Conservation (phyloP, 1,284 basidiomycete species). For the Leccinum angustisporum region DNA sequence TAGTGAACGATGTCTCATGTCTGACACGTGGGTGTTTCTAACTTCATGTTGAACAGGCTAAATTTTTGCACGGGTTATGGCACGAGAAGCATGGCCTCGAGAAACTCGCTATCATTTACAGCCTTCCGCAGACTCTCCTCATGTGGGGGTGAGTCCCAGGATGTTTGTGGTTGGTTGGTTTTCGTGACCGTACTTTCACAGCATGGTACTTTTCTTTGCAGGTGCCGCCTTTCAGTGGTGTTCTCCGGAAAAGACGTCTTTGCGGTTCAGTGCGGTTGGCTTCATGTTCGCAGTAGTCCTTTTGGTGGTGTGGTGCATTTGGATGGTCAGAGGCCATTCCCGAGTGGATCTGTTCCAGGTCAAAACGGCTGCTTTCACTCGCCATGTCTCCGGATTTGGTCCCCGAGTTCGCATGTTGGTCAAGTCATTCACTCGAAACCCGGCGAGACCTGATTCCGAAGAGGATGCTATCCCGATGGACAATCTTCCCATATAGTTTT, state of each 20-base stretch:
- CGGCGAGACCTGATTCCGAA: background rate
- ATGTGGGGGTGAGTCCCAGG: slow-evolving; percentile 41
- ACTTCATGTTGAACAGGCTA: slow-evolving; percentile 25
- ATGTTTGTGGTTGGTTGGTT: background rate
- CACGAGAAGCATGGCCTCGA: slow-evolving; percentile 37
- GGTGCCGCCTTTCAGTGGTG: slow-evolving; percentile 32
- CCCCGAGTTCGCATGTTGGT: background rate
- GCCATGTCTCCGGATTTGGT: background rate
- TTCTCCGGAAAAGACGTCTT: background rate
- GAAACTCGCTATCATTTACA: slow-evolving; percentile 39
- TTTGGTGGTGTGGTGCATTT: slow-evolving; percentile 26
- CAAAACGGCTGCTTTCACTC: background rate
- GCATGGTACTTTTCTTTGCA: slow-evolving; percentile 29
- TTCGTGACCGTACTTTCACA: slow-evolving; percentile 17
- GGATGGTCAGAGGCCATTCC: slow-evolving; percentile 15
- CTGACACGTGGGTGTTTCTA: background rate
- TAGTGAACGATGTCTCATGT: slow-evolving; percentile 7
- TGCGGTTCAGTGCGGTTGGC: slow-evolving; percentile 6
- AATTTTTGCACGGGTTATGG: slow-evolving; percentile 25
- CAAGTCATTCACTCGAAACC: background rate
- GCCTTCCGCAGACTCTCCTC: slow-evolving; percentile 39
- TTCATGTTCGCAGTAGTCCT: slow-evolving; percentile 3
- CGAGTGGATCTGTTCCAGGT: background rate
- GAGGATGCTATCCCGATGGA: background rate
- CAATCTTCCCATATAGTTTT: background rate